Percentiles rank a stretch among this genome's conserved stretches.
phyloP scores from a whole-genome alignment of 2,329 filamentous ascomycete genomes.

The Scorias spongiosa region DNA sequence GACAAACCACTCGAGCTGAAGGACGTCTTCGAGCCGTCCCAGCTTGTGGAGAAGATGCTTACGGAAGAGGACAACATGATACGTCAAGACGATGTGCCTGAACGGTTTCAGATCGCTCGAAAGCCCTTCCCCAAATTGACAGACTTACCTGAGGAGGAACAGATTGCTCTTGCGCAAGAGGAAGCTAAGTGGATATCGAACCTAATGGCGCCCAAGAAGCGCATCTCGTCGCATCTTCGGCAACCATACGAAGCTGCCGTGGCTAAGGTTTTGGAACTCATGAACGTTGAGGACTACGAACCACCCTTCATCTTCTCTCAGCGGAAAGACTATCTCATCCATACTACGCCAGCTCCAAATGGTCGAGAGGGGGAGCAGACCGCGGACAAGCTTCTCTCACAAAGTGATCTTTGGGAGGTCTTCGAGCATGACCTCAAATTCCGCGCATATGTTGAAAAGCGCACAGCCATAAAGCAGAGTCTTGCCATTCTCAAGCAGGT shows the following conservation, averaged over 20 bases:
- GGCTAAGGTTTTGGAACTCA: constrained; percentile 84
- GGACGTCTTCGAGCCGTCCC: constrained; percentile 94
- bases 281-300: constrained; percentile 86
- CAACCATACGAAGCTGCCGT: constrained; percentile 77
- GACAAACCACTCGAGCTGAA: constrained; percentile 84
- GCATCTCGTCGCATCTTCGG: constrained; percentile 52
- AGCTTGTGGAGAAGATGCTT: constrained; percentile 83
- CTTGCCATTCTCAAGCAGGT: constrained; percentile 54
- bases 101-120: constrained; percentile 84
- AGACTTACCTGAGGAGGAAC: constrained; percentile 66
- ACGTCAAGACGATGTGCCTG: constrained; percentile 74
- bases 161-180: constrained; percentile 46
- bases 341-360: constrained; percentile 54
- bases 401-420: constrained; percentile 89
- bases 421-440: constrained; percentile 93
- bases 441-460: constrained; percentile 80
- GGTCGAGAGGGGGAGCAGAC: constrained; percentile 56
- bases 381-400: constrained; percentile 78
- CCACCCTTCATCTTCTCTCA: constrained; percentile 97
- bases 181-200: constrained; percentile 87
- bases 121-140: constrained; percentile 67
- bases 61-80: constrained; percentile 93
- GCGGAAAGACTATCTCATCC: constrained; percentile 92
- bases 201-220: constrained; percentile 76
- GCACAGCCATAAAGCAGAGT: constrained; percentile 67